Evolutionary conservation across 1,284 basidiomycete species (phyloP).

Genomic region (Lentinula novae-zelandiae): DNA sequence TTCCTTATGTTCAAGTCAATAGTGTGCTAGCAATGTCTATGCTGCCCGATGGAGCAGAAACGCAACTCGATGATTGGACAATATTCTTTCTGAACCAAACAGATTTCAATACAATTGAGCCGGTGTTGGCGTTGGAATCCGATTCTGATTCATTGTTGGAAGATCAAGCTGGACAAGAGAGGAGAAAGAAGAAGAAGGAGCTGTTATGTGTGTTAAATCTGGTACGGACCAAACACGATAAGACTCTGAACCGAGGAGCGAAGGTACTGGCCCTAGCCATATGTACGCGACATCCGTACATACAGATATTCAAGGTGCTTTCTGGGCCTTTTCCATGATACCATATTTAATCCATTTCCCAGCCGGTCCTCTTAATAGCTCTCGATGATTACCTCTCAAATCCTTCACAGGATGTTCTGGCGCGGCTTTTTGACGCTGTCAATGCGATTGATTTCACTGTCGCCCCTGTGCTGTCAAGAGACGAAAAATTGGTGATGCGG

Average conservation of each 20-base stretch:
- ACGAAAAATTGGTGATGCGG: constrained; percentile 88
- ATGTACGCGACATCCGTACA: constrained; percentile 92
- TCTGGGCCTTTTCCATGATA: background rate
- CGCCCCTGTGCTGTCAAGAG: constrained; percentile 73
- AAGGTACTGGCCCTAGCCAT: constrained; percentile 96
- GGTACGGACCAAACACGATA: constrained; percentile 95
- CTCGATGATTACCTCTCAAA: constrained; percentile 92
- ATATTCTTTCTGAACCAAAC: constrained; percentile 97
- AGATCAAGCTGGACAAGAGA: constrained; percentile 21
- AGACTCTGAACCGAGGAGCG: constrained; percentile 84
- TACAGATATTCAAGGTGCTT: constrained; percentile 94
- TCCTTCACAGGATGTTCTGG: constrained; percentile 85
- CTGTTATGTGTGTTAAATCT: constrained; percentile 91
- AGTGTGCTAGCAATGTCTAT: constrained; percentile 95
- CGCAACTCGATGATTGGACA: constrained; percentile 95
- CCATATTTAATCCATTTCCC: constrained; percentile 9
- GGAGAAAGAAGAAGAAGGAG: constrained; percentile 48
- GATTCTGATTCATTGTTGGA: constrained; percentile 42
- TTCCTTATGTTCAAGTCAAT: constrained; percentile 3
- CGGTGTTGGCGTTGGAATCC: constrained; percentile 72
- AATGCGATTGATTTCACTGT: constrained; percentile 87
- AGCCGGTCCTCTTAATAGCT: constrained; percentile 92
- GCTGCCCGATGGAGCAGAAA: constrained; percentile 97
- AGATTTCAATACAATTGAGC: constrained; percentile 78
- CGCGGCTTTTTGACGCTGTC: constrained; percentile 87